A percentile compares a stretch with the other conserved stretches of the same genome.
phyloP scores from a whole-genome alignment of 306 rosid species.

The Fagus crenata region DNA sequence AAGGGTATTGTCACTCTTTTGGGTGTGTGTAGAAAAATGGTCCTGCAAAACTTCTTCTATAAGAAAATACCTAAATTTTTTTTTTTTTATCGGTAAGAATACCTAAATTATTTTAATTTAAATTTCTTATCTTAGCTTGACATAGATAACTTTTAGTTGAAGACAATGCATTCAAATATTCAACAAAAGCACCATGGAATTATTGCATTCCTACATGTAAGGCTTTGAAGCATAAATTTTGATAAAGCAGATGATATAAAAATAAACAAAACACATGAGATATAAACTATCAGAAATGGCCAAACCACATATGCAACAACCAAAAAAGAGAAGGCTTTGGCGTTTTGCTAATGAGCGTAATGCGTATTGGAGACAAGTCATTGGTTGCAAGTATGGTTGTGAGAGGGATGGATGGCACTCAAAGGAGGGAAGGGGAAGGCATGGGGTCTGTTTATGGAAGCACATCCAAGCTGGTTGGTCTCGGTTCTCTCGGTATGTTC shows the following conservation, averaged over 20 bases:
- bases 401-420: too few species aligned
- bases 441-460: too few species aligned
- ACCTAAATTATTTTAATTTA: too few species aligned
- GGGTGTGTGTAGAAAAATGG: conserved; percentile 37
- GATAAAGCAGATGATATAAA: not conserved
- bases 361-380: too few species aligned
- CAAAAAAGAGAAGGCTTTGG: not conserved
- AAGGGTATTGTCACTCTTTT: conserved; percentile 30
- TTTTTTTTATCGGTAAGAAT: too few species aligned
- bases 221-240: not conserved
- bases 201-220: not conserved
- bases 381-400: too few species aligned
- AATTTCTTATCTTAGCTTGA: too few species aligned
- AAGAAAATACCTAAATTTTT: conserved; percentile 17
- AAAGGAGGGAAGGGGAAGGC: too few species aligned
- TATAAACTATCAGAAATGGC: not conserved
- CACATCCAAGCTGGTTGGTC: too few species aligned
- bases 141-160: not conserved
- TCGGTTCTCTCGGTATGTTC: too few species aligned
- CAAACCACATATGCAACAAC: not conserved
- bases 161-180: conserved; percentile 3
- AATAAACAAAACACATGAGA: not conserved
- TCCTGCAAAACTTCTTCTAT: conserved; percentile 43
- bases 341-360: too few species aligned
- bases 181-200: not conserved